Evolutionary conservation across 345 rosid species (phyloP).

Genomic region (Triadica sebifera): DNA sequence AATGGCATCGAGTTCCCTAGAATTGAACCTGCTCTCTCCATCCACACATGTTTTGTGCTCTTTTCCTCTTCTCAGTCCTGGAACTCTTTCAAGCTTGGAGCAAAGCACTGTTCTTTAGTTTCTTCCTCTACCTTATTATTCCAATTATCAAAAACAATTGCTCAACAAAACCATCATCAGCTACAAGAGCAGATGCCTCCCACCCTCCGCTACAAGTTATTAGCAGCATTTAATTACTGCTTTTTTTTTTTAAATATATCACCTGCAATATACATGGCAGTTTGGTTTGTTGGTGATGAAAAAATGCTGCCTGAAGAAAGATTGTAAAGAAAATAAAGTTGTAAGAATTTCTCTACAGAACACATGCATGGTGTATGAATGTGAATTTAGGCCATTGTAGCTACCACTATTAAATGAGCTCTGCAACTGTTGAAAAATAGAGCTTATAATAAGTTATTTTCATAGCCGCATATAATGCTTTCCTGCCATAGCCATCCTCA

Average conservation of each 20-base stretch:
- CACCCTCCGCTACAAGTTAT: background rate
- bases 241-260: background rate
- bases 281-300: background rate
- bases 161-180: no score
- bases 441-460: background rate
- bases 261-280: background rate
- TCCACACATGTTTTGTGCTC: constrained; percentile 28
- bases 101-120: constrained; percentile 29
- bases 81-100: constrained; percentile 54
- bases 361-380: background rate
- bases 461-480: background rate
- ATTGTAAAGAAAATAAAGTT: background rate
- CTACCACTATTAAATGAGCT: background rate
- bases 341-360: background rate
- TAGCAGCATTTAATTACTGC: background rate
- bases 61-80: constrained; percentile 63
- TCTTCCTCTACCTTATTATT: background rate
- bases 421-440: background rate
- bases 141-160: no score
- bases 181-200: no score
- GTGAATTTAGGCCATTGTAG: background rate
- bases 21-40: constrained; percentile 42
- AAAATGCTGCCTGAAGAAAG: background rate
- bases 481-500: background rate
- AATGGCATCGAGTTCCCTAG: constrained; percentile 26